Evolutionary conservation across 2,329 filamentous ascomycete genomes (phyloP).

Genomic region (Colletotrichum sp.): DNA sequence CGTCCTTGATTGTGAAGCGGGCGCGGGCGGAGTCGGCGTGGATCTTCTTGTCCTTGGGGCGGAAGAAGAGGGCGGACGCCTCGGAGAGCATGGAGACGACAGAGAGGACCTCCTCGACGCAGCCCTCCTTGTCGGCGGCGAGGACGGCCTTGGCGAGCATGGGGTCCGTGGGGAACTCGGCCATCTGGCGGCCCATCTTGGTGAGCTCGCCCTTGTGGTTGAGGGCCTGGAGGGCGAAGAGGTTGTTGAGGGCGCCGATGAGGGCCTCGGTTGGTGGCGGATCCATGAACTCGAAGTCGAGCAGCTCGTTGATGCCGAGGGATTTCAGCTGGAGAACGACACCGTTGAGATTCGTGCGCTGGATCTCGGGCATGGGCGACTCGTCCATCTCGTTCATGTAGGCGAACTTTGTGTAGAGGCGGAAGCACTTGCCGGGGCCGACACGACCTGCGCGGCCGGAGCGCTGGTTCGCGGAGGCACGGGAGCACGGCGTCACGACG

Average conservation of each 20-base stretch:
- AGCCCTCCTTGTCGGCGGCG: slow-evolving; percentile 87
- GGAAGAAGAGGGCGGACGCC: slow-evolving; percentile 87
- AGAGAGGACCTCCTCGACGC: slow-evolving; percentile 89
- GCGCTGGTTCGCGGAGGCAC: slow-evolving; percentile 91
- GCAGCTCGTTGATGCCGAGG: slow-evolving; percentile 87
- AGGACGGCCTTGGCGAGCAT: slow-evolving; percentile 91
- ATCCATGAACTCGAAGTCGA: slow-evolving; percentile 97
- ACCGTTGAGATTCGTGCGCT: slow-evolving; percentile 84
- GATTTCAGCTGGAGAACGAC: slow-evolving; percentile 88
- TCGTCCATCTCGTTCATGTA: slow-evolving; percentile 96
- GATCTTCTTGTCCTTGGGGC: slow-evolving; percentile 96
- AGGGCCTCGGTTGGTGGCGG: slow-evolving; percentile 88
- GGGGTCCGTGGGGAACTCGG: slow-evolving; percentile 90
- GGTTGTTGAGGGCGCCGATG: slow-evolving; percentile 85
- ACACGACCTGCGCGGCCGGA: slow-evolving; percentile 93
- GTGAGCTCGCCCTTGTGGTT: slow-evolving; percentile 90
- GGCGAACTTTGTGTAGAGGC: slow-evolving; percentile 90
- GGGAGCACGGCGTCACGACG: slow-evolving; percentile 87
- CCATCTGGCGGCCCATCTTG: slow-evolving; percentile 91
- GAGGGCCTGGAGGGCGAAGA: slow-evolving; percentile 88
- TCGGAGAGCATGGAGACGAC: slow-evolving; percentile 96
- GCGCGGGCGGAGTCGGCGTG: slow-evolving; percentile 90
- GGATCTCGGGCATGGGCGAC: slow-evolving; percentile 90
- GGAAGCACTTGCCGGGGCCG: slow-evolving; percentile 89
- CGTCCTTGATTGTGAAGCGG: slow-evolving; percentile 88